Conservation (phyloP, 2,329 filamentous ascomycete genomes). For the Calonectria hongkongensis region DNA sequence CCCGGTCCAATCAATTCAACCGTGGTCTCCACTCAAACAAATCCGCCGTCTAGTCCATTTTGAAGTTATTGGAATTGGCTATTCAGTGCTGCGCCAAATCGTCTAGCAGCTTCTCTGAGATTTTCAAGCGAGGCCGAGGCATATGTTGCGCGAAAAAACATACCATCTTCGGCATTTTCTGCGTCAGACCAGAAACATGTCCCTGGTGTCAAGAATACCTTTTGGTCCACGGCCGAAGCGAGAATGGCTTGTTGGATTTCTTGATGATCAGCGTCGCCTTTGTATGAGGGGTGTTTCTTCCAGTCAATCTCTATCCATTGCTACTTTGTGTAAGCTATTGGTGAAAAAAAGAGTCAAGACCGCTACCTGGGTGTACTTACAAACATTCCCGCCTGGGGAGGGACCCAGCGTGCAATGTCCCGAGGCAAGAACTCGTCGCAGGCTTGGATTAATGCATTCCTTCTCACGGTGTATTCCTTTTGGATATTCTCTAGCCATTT, state of each 20-base stretch:
- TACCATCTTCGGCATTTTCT: background rate
- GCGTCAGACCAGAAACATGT: background rate
- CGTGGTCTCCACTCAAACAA: background rate
- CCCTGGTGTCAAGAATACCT: background rate
- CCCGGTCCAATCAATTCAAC: background rate
- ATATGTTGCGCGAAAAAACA: background rate
- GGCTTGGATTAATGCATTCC: background rate
- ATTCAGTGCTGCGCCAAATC: background rate
- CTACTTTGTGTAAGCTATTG: background rate
- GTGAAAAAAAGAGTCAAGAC: too few relatives aligned
- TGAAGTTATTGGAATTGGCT: background rate
- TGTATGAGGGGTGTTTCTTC: background rate
- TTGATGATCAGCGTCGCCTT: background rate
- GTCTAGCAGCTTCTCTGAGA: background rate
- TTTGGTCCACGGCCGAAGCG: background rate
- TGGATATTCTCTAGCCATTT: background rate
- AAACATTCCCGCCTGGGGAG: background rate
- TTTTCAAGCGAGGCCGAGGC: background rate
- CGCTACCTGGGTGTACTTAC: background rate
- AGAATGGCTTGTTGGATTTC: background rate
- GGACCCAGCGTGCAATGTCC: background rate
- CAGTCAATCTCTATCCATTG: conserved; percentile 5
- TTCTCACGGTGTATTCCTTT: background rate
- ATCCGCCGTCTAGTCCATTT: background rate
- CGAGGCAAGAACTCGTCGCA: background rate